Conservation (phyloP, 1,284 basidiomycete species). For the Microbotryomycetes sp. region DNA sequence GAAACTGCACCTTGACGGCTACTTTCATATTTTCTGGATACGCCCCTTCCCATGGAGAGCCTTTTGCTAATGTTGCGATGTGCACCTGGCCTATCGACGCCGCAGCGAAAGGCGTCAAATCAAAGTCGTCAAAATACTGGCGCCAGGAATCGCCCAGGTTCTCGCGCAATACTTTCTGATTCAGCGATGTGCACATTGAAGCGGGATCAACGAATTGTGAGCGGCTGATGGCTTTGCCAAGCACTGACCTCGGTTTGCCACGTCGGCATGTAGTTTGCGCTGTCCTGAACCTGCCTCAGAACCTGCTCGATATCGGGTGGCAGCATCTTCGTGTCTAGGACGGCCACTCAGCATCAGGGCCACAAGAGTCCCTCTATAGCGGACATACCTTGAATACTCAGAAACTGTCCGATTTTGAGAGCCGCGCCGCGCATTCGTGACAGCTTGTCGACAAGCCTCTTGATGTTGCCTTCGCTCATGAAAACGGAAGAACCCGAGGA, state of each 20-base stretch:
- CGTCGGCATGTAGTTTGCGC: constrained; percentile 97
- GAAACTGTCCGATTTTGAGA: constrained; percentile 91
- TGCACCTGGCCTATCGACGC: constrained; percentile 98
- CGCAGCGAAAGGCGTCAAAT: constrained; percentile 83
- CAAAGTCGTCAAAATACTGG: constrained; percentile 64
- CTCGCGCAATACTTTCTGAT: constrained; percentile 59
- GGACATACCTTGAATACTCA: constrained; percentile 83
- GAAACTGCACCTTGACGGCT: constrained; percentile 95
- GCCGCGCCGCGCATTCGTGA: constrained; percentile 94
- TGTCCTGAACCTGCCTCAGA: constrained; percentile 83
- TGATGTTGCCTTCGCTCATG: constrained; percentile 82
- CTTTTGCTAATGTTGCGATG: constrained; percentile 54
- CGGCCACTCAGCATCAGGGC: background rate
- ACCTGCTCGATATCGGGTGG: constrained; percentile 84
- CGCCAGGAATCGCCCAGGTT: constrained; percentile 74
- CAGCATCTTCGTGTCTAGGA: constrained; percentile 70
- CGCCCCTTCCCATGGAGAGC: constrained; percentile 9
- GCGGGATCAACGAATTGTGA: no score
- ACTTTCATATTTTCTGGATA: constrained; percentile 49
- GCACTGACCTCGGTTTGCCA: constrained; percentile 85
- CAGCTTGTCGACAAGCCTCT: constrained; percentile 81
- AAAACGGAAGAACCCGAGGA: constrained; percentile 47
- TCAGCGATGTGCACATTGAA: no score
- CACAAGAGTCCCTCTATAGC: background rate
- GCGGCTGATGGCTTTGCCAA: no score